Base-by-base conservation (phyloP, 2,329 filamentous ascomycete genomes). In the Remersonia thermophila region DNA sequence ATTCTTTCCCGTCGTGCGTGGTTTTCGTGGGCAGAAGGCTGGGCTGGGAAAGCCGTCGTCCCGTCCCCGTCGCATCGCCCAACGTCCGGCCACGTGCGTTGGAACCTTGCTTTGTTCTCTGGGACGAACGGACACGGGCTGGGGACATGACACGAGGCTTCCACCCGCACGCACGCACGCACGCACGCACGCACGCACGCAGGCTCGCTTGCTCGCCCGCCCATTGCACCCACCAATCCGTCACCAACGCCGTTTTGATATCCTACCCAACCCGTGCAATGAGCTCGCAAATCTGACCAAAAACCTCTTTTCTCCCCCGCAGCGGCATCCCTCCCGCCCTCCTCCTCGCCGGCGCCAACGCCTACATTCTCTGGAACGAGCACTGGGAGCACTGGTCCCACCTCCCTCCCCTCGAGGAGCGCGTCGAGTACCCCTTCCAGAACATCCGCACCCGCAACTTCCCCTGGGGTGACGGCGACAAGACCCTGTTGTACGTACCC, bases 401-500 rank as follows among this genome's bases (percentile, higher is more conserved):
- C 67, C 66, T 83, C 62, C 76, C 82, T 42, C 83, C 91, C 48
- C 70, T 89, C 51, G 85, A 93, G 70, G 91, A 98, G 68, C 81
- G 83, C 57, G 66, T 73, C 54, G 84, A 96, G 70, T 98, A 96
- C 66, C 68, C 86, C 42, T 98, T 93, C 77, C 84, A 93, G 76
- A 98, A 98, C 73, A 83, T 98, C 62, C 83, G 91, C 60, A 74
- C 76, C 61, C 95, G 91, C 80, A 95, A 94, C 76, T 98, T 66
- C 72, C 78, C 76, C 56, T 98, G 83, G 83, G 87, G 89, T 49
- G 71, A 96, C 57, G 91, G 91, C 57, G 91, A 98, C 69, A 91
- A 96, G 43, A 44, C 43, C 12, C n/a, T 35, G 20, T 46, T 46
- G 43, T 46, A 38, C 33, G 42, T 42, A 30, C 20, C 20, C 5